Conservation (phyloP, 176 grass and related monocot species). For the Lolium rigidum region DNA sequence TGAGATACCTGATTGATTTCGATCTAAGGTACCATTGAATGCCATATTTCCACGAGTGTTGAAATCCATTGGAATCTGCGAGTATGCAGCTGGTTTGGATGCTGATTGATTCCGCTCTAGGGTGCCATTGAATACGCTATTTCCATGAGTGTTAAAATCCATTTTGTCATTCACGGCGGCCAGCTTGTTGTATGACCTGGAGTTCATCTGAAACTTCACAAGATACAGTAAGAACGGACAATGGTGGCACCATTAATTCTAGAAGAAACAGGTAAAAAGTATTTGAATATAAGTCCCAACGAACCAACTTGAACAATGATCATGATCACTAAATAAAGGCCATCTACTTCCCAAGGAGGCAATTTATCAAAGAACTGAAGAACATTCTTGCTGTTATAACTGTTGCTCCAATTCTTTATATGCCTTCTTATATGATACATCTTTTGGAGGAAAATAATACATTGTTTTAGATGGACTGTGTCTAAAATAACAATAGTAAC, state of each 20-base stretch:
- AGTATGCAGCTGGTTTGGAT: constrained; percentile 16
- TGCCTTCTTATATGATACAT: neutral
- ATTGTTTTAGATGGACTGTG: neutral
- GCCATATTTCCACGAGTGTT: constrained; percentile 6
- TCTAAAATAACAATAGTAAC: too few relatives aligned
- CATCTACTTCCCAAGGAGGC: neutral
- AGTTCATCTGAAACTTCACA: constrained; percentile 58
- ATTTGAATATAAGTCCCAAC: neutral
- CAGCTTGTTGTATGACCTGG: constrained; percentile 56
- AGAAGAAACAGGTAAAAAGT: constrained; percentile 17
- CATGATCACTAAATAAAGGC: neutral
- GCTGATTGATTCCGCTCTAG: constrained; percentile 43
- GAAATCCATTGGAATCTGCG: constrained; percentile 45
- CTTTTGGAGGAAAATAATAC: neutral
- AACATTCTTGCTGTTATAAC: neutral
- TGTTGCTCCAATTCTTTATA: neutral
- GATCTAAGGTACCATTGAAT: constrained; percentile 25
- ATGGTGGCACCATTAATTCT: neutral
- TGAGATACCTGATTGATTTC: constrained; percentile 41
- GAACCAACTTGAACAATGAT: constrained; percentile 9
- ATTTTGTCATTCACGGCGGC: constrained; percentile 40
- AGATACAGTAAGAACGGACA: neutral
- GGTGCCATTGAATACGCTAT: constrained; percentile 11
- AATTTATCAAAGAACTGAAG: neutral
- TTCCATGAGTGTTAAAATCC: constrained; percentile 36